A percentile compares a stretch with the other conserved stretches of the same genome.
Conservation (phyloP, 768 basidiomycete species). For the Hypsizygus marmoreus region DNA sequence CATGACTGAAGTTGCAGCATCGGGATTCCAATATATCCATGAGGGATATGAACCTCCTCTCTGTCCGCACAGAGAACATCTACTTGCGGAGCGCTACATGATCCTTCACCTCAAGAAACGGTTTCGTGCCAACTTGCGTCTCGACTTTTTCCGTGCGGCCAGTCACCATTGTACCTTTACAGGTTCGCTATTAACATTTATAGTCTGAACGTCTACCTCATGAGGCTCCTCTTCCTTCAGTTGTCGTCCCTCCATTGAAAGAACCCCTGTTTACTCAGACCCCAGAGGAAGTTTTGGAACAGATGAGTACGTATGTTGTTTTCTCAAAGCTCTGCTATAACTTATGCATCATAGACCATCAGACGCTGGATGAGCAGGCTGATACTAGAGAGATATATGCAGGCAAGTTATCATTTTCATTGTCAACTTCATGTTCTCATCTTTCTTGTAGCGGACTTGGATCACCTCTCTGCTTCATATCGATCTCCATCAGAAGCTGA, state of each 20-base stretch:
- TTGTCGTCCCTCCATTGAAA: neutral
- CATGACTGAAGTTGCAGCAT: neutral
- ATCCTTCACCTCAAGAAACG: neutral
- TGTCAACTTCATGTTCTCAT: too few species aligned
- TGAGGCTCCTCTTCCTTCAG: too few species aligned
- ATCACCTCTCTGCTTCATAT: neutral
- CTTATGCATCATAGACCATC: too few species aligned
- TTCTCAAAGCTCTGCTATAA: too few species aligned
- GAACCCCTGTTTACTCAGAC: neutral
- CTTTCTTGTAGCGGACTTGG: neutral
- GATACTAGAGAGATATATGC: neutral
- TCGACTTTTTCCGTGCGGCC: conserved; percentile 4
- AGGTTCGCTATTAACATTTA: too few species aligned
- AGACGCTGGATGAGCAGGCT: neutral
- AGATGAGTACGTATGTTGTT: neutral
- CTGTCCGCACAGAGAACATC: neutral
- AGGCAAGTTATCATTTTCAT: neutral
- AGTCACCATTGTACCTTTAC: conserved; percentile 1
- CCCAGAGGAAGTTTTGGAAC: neutral
- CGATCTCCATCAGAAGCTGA: neutral
- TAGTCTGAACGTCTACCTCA: too few species aligned
- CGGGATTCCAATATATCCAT: neutral
- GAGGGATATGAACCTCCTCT: neutral
- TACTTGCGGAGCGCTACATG: conserved; percentile 1
- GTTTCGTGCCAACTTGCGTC: neutral